Percentiles rank a stretch among this genome's conserved stretches.
Conservation (phyloP, 257 asterid species). For the Paulownia fortunei region DNA sequence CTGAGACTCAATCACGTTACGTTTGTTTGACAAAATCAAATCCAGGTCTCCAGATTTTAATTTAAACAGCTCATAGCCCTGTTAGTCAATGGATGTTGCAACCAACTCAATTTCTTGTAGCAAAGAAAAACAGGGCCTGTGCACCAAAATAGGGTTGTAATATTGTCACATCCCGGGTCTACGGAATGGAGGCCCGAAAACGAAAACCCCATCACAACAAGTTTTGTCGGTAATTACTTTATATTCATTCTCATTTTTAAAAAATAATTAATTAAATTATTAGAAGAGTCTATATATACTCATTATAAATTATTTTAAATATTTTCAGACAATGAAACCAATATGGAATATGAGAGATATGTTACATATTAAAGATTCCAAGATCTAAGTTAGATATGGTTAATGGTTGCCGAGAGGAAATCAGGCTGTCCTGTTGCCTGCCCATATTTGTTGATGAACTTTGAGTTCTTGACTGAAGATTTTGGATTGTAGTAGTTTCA, state of each 20-base stretch:
- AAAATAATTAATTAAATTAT: no score
- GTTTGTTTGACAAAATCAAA: not conserved
- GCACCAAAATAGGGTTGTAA: no score
- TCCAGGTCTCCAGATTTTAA: not conserved
- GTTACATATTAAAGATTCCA: no score
- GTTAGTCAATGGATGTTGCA: slow-evolving; percentile 26
- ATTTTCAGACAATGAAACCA: no score
- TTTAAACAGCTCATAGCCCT: not conserved
- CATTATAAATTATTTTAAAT: no score
- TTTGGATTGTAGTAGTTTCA: not conserved
- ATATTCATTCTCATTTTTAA: no score
- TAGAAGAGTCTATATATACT: no score
- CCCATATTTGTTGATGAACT: not conserved
- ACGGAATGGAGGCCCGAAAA: no score
- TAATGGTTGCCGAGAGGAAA: not conserved
- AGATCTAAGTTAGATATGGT: not conserved
- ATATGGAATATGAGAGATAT: no score
- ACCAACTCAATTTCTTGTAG: slow-evolving; percentile 29
- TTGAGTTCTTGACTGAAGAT: not conserved
- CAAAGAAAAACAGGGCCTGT: not conserved
- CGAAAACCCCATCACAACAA: no score
- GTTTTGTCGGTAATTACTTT: no score
- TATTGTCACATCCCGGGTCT: no score
- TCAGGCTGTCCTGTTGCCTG: not conserved
- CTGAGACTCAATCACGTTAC: not conserved